Evolutionary conservation across 176 grass and related monocot species (phyloP).

Genomic region (Aegilops tauschii): DNA sequence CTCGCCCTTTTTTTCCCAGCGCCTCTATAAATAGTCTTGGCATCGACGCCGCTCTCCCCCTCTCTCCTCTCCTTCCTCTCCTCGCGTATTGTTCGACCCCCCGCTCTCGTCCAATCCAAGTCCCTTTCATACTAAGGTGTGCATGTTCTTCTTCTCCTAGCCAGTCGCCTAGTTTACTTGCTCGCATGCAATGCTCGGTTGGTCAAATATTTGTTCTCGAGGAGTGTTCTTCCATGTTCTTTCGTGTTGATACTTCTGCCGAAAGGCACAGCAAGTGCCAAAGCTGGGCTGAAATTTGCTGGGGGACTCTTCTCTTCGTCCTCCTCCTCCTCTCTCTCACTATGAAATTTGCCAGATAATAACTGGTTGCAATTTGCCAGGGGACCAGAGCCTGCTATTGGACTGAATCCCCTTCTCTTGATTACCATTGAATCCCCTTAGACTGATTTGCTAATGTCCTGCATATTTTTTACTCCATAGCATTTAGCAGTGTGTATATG

Average conservation of each 20-base stretch:
- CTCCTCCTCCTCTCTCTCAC: neutral
- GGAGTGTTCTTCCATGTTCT: neutral
- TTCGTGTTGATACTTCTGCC: conserved; percentile 1
- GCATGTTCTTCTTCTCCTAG: conserved; percentile 16
- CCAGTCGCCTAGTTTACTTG: neutral
- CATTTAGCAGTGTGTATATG: neutral
- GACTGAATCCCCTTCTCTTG: neutral
- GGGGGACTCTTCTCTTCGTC: neutral
- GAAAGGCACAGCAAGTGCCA: neutral
- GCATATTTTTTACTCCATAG: neutral
- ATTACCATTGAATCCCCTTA: neutral
- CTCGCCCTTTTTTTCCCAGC: neutral
- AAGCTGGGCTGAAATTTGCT: neutral
- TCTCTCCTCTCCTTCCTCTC: conserved; percentile 24
- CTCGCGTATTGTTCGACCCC: neutral
- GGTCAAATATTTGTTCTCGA: neutral
- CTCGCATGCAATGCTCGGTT: conserved; percentile 17
- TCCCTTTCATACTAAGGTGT: conserved; percentile 17
- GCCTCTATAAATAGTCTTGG: conserved; percentile 41
- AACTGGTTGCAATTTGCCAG: neutral
- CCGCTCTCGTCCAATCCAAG: neutral
- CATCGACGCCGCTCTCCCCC: conserved; percentile 28
- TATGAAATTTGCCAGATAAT: neutral
- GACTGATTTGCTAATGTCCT: neutral
- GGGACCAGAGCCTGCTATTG: neutral